Evolutionary conservation across 2,329 filamentous ascomycete species (phyloP).

Genomic region (Cordyceps militaris): DNA sequence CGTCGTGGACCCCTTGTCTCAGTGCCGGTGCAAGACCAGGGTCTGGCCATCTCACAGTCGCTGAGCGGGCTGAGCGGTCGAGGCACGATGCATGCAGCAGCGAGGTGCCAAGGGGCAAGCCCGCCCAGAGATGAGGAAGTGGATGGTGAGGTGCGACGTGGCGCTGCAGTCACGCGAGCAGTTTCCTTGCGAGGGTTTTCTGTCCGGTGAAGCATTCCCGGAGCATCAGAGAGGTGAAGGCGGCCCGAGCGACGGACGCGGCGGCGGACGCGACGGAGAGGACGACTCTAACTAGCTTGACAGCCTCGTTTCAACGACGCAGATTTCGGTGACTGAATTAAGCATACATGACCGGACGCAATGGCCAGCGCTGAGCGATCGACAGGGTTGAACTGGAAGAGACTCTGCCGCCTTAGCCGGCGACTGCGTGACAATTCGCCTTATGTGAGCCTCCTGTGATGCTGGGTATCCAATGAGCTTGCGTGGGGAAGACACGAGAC

Average conservation of each 20-base stretch:
- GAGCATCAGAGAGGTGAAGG: not conserved
- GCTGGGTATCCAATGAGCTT: not conserved
- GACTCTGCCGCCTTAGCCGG: not conserved
- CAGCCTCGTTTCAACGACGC: not conserved
- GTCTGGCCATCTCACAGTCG: no score
- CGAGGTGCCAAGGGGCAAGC: not conserved
- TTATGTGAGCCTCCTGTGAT: not conserved
- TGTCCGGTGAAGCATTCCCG: not conserved
- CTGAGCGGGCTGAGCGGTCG: not conserved
- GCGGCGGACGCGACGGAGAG: not conserved
- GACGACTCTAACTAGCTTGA: not conserved
- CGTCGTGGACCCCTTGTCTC: not conserved
- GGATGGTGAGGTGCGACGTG: not conserved
- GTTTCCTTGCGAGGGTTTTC: conserved; percentile 8
- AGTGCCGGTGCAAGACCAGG: no score
- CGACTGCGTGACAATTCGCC: not conserved
- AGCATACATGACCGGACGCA: not conserved
- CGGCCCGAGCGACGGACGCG: not conserved
- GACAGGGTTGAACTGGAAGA: not conserved
- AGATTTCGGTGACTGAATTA: conserved; percentile 2
- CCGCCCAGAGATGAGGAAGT: not conserved
- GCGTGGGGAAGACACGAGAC: conserved; percentile 4
- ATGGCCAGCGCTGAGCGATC: not conserved
- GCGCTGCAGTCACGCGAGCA: conserved; percentile 11
- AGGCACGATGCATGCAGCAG: not conserved